These are phyloP conservation scores for Trichoderma sp. DNA, from an alignment of 2,329 filamentous ascomycete genomes.

Conservation along the genomic window DNA sequence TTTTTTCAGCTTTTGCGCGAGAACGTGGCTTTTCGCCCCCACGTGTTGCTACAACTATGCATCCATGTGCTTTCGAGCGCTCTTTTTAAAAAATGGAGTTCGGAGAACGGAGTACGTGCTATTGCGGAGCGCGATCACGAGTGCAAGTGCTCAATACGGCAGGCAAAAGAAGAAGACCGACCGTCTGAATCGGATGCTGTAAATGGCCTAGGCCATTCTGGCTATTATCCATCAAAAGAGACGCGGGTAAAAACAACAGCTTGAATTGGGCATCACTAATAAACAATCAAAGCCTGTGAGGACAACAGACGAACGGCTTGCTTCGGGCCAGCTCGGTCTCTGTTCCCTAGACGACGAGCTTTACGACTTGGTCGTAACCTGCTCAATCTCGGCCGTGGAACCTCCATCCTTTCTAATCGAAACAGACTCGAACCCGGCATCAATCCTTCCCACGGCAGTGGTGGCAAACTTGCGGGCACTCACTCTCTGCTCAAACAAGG, in stretches of 20 bases:
- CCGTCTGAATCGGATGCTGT: neutral
- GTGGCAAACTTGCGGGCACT: conserved; percentile 43
- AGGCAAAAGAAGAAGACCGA: neutral
- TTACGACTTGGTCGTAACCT: neutral
- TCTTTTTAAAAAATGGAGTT: neutral
- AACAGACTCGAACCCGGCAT: conserved; percentile 22
- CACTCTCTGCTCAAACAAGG: conserved; percentile 49
- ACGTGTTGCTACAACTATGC: neutral
- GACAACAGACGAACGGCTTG: neutral
- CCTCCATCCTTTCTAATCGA: conserved; percentile 26
- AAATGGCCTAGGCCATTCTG: neutral
- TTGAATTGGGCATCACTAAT: neutral
- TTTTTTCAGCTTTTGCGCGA: neutral
- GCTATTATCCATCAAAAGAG: neutral
- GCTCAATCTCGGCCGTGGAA: conserved; percentile 23
- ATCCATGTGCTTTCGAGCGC: neutral
- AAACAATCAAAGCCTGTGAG: neutral
- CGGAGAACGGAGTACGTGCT: neutral
- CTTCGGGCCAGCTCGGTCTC: neutral
- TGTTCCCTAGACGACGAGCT: neutral
- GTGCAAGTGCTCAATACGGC: conserved; percentile 6
- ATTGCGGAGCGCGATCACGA: conserved; percentile 2
- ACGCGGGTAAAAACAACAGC: neutral
- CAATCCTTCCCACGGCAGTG: conserved; percentile 32
- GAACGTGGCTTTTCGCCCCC: conserved; percentile 13